Evolutionary conservation across 2,329 filamentous ascomycete genomes (phyloP), one percentile per base, ranked within the genome.

Genomic region (Botrytis sinoallii): DNA sequence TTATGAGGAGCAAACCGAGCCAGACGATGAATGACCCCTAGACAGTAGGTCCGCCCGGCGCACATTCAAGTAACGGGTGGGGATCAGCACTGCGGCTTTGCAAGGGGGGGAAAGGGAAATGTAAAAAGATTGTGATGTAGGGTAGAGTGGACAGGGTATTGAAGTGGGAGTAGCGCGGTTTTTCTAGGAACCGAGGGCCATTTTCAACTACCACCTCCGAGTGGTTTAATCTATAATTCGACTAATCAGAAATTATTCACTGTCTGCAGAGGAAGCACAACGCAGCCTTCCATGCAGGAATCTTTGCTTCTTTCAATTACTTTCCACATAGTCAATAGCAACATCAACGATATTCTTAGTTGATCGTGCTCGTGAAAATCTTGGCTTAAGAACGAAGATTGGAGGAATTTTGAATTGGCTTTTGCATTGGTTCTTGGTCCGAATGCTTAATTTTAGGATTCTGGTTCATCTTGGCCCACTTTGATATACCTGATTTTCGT

Each of bases 261-360:
- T 20, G 14, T 69, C 42, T 77, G 78, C 77, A 77, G 74, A 75
- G 73, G 78, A 80, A 79, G 78, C 75, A 74, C 77, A 74, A 74
- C 78, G 78, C 78, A 80, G 77, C 75, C 77, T 80, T 80, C 79
- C 74, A 80, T 78, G 74, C 77, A 77, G 42, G 38, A 48, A 48
- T 66, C 67, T 61, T 66, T 65, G 59, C 35, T 67, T 73, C 29
- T 46, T 71, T 46, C 59, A 52, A 61, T 46, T 65, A 42, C 65
- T 67, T 42, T 32, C 32, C 48, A 55, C 63, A 18, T 60, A 32
- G 22, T 64, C 46, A 18, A 57, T 10, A 69, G 38, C 48, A 25
- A 40, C 32, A 55, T 55, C 46, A 55, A 67, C 12, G 42, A 44
- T 29, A 40, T 68, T 69, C 52, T 32, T 25, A 16, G 32, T 48